These are phyloP conservation scores for Nidularia sp. DNA, from an alignment of 768 basidiomycete species.

Conservation along the genomic window DNA sequence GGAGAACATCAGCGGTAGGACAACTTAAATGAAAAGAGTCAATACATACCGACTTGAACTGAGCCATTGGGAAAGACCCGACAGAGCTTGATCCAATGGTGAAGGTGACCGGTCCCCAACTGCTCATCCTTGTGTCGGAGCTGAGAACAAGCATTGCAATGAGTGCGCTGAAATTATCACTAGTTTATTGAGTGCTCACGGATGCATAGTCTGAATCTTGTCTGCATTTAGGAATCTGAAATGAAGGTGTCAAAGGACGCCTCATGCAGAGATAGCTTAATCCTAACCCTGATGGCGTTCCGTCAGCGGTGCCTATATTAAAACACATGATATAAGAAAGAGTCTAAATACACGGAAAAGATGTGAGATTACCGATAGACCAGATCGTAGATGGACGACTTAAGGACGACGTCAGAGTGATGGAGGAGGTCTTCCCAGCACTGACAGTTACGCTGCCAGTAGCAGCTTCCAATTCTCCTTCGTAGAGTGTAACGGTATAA, in stretches of 20 bases:
- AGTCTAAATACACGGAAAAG: neutral
- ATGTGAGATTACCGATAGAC: slow-evolving; percentile 30
- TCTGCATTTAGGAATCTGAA: slow-evolving; percentile 42
- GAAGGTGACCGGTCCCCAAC: slow-evolving; percentile 42
- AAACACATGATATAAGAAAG: neutral
- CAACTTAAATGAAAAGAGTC: neutral
- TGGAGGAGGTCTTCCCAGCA: slow-evolving; percentile 31
- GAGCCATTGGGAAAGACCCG: slow-evolving; percentile 47
- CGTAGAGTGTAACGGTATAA: slow-evolving; percentile 40
- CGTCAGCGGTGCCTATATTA: slow-evolving; percentile 35
- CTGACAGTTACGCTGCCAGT: slow-evolving; percentile 35
- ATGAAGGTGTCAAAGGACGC: neutral
- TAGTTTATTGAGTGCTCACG: slow-evolving; percentile 20
- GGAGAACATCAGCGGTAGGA: neutral
- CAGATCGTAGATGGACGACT: slow-evolving; percentile 34
- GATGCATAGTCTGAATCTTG: slow-evolving; percentile 46
- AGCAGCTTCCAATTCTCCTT: slow-evolving; percentile 43
- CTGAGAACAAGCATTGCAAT: slow-evolving; percentile 9
- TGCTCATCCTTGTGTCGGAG: slow-evolving; percentile 40
- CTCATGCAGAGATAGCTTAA: neutral
- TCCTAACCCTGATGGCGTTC: slow-evolving; percentile 35
- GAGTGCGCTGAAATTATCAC: neutral
- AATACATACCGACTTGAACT: slow-evolving; percentile 31
- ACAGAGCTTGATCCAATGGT: slow-evolving; percentile 36
- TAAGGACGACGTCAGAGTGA: slow-evolving; percentile 24